Evolutionary conservation across 1,284 basidiomycete genomes (phyloP).

Genomic region (Ustilago lituana): DNA sequence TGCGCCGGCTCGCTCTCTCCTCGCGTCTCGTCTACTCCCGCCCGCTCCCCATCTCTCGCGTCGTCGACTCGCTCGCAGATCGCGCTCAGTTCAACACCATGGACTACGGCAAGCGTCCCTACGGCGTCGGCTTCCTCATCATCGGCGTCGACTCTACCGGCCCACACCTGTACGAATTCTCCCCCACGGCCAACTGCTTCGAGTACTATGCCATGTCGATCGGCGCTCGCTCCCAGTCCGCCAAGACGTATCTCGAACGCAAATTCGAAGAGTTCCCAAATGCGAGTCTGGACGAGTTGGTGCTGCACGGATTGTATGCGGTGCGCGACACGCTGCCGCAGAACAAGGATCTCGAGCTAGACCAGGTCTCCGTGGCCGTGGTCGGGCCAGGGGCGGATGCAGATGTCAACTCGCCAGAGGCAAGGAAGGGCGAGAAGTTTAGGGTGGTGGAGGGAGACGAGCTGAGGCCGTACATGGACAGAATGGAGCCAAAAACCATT

Average conservation of each 20-base stretch:
- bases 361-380: slow-evolving; percentile 60
- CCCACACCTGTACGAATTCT: slow-evolving; percentile 97
- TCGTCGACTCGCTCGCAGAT: slow-evolving; percentile 92
- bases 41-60: slow-evolving; percentile 89
- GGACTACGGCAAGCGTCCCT: slow-evolving; percentile 95
- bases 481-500: slow-evolving; percentile 41
- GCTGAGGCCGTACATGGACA: slow-evolving; percentile 58
- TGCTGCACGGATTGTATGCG: slow-evolving; percentile 62
- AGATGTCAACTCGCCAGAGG: slow-evolving; percentile 46
- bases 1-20: slow-evolving; percentile 97
- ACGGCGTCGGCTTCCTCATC: slow-evolving; percentile 98
- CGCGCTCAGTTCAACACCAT: slow-evolving; percentile 99
- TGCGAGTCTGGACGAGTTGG: slow-evolving; percentile 51
- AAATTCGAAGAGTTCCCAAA: slow-evolving; percentile 82
- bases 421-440: slow-evolving; percentile 60
- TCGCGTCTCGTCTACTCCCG: slow-evolving; percentile 94
- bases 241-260: slow-evolving; percentile 97
- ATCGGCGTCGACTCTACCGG: slow-evolving; percentile 94
- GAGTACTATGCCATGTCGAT: slow-evolving; percentile 99
- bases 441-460: slow-evolving; percentile 62
- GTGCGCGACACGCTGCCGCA: slow-evolving; percentile 65
- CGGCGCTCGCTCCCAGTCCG: slow-evolving; percentile 94
- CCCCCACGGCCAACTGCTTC: slow-evolving; percentile 94
- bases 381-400: slow-evolving; percentile 65
- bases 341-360: slow-evolving; percentile 64